Conservation (phyloP, 176 grass and related monocot species). For the Neostapfia colusana region DNA sequence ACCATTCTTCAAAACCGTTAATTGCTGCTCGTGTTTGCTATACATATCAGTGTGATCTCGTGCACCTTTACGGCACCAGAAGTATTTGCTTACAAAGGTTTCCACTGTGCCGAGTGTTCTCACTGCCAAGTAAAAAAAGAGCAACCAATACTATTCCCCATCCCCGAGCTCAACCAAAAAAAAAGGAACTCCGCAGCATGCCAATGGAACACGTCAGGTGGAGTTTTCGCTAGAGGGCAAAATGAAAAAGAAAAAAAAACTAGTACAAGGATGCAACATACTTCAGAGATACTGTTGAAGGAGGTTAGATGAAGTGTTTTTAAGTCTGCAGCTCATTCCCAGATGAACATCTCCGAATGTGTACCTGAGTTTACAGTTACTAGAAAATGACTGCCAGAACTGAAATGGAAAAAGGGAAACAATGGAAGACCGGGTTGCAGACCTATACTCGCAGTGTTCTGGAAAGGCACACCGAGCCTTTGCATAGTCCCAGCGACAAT, state of each 20-base stretch:
- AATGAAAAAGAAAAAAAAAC: neutral
- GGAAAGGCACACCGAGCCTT: conserved; percentile 95
- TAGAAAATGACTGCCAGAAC: neutral
- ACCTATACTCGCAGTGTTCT: conserved; percentile 97
- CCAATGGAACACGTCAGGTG: conserved; percentile 6
- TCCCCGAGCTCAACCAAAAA: neutral
- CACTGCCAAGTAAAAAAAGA: conserved; percentile 14
- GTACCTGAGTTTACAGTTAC: conserved; percentile 57
- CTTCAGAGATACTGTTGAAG: conserved; percentile 72
- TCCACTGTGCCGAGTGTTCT: conserved; percentile 3
- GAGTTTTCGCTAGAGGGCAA: conserved; percentile 5
- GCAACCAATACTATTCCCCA: conserved; percentile 6
- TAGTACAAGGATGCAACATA: conserved; percentile 13
- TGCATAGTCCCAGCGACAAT: conserved; percentile 92
- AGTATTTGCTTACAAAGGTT: neutral
- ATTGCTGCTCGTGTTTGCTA: neutral
- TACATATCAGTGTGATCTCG: conserved; percentile 27
- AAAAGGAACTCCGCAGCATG: conserved; percentile 1
- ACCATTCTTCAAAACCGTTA: neutral
- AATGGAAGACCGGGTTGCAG: conserved; percentile 18
- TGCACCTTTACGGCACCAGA: neutral
- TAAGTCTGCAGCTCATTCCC: conserved; percentile 89
- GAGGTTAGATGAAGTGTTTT: conserved; percentile 66
- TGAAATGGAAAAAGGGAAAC: neutral
- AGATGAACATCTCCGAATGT: conserved; percentile 89